phyloP scores from a whole-genome alignment of 202 grass and related monocot genomes.

The Thinopyrum obtusiflorum region DNA sequence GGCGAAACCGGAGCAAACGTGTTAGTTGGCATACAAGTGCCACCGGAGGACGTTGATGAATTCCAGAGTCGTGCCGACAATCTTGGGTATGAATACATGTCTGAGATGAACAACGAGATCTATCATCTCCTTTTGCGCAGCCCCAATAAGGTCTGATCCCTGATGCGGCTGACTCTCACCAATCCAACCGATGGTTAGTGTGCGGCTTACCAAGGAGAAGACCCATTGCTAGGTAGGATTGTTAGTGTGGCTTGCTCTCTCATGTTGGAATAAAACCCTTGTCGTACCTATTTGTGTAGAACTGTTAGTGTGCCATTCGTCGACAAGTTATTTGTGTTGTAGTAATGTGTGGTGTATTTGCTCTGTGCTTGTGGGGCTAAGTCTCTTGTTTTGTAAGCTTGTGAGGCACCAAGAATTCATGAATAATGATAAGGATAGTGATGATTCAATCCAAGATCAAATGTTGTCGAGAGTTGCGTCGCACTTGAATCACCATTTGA shows the following conservation, averaged over 20 bases:
- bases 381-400: background rate
- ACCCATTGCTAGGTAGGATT: background rate
- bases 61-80: slow-evolving; percentile 47
- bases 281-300: slow-evolving; percentile 13
- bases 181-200: background rate
- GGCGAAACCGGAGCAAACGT: slow-evolving; percentile 82
- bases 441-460: background rate
- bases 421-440: slow-evolving; percentile 31
- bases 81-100: slow-evolving; percentile 89
- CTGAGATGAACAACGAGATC: slow-evolving; percentile 70
- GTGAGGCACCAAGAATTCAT: slow-evolving; percentile 12
- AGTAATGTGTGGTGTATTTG: slow-evolving; percentile 14
- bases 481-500: background rate
- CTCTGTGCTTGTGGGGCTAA: background rate
- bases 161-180: background rate
- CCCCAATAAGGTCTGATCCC: slow-evolving; percentile 21
- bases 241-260: background rate
- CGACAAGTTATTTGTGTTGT: background rate
- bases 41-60: slow-evolving; percentile 56
- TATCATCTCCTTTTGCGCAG: slow-evolving; percentile 67
- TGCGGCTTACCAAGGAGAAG: background rate
- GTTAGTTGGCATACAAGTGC: slow-evolving; percentile 86
- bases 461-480: background rate
- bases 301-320: slow-evolving; percentile 2
- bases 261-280: slow-evolving; percentile 21